Evolutionary conservation across 192 early-diverging fungal species (phyloP).

Genomic region (Oehlia diaphana): DNA sequence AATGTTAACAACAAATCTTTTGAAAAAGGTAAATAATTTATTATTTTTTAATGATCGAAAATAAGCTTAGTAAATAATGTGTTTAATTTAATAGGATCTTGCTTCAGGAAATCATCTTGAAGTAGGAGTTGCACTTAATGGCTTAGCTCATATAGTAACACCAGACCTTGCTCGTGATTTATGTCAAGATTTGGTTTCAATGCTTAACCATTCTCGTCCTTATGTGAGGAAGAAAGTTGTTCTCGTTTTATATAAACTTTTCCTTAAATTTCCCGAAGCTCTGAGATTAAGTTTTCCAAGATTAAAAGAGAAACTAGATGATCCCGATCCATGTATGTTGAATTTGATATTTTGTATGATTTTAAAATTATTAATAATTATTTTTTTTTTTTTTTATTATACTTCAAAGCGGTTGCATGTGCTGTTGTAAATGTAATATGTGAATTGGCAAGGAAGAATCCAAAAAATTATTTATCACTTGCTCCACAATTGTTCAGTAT

Average conservation of each 20-base stretch:
- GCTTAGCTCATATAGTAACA: constrained; percentile 89
- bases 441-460: constrained; percentile 91
- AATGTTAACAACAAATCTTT: constrained; percentile 95
- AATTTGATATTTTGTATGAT: neutral
- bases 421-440: constrained; percentile 95
- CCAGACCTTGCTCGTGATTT: constrained; percentile 89
- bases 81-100: constrained; percentile 64
- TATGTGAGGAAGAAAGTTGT: constrained; percentile 93
- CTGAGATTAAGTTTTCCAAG: constrained; percentile 76
- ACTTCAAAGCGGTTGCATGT: constrained; percentile 75
- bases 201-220: constrained; percentile 90
- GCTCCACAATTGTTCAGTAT: constrained; percentile 93
- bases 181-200: constrained; percentile 78
- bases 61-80: neutral
- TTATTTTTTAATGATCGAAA: neutral
- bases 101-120: constrained; percentile 81
- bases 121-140: constrained; percentile 87
- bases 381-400: constrained; percentile 22
- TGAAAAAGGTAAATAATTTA: constrained; percentile 76
- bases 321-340: constrained; percentile 84
- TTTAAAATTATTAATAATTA: constrained; percentile 25
- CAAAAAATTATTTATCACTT: constrained; percentile 89
- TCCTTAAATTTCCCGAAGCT: constrained; percentile 89
- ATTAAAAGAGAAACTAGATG: constrained; percentile 86
- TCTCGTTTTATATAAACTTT: constrained; percentile 84